Base-by-base conservation (phyloP, 495 filamentous ascomycete genomes). In the Glonium stellatum region DNA sequence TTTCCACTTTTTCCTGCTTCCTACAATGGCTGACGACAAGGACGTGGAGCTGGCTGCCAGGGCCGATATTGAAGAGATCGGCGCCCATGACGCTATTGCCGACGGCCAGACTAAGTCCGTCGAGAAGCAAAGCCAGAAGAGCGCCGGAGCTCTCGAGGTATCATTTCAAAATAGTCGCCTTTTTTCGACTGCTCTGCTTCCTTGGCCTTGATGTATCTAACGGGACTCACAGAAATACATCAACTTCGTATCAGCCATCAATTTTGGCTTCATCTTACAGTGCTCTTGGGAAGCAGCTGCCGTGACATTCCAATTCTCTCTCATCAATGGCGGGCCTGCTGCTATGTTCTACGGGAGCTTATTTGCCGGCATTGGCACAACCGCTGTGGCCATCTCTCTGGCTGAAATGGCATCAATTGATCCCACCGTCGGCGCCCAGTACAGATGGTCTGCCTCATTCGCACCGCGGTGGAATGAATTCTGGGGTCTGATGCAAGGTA, bases 391-490 rank as follows among this genome's bases (percentile, higher is more conserved):
- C 21, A 54, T 60, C 5, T 70, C 71, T 21, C 48, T 74, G 35
- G 70, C 49, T n/a, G 71, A 74, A 63, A 66, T 74, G 69, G 71
- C 71, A 15, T 71, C 69, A 9, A 72, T 74, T 56, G 69, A 64
- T 15, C 49, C 64, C 5, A 68, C 62, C 19, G 48, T 61, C 15
- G 61, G 58, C 18, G 62, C 68, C 4, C 70, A 61, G 59, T 39
- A 55, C 19, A 55, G 34, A 5, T 62, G 60, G 60, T 57, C 54
- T 23, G 60, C 60, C 6, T 15, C 9, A 72, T 71, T 58, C 66
- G 72, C 13, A 1, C 65, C 70, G 1, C 80, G 79, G 0, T 69
- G 69, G 0, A 69, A 80, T 31, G 69, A 53, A 60, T 74, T 62
- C 31, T 62, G 39, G 41, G 60, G 60, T 18, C 42, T 62, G 23